Base-by-base conservation (phyloP, 176 grass and related monocot genomes). In the Aegilops tauschii region DNA sequence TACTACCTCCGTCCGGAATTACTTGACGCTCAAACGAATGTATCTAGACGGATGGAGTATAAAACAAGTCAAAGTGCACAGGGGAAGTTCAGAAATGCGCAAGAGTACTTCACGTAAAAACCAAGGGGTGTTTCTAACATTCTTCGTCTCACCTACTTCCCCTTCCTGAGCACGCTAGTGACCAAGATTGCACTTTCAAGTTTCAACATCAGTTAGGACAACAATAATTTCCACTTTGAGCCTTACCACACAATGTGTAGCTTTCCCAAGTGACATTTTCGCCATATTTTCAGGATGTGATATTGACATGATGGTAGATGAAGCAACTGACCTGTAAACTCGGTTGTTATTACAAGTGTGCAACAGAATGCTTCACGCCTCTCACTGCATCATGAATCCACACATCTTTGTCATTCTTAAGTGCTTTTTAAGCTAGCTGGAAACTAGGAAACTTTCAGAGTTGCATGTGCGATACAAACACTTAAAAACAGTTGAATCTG, bases 171-270 rank as follows among this genome's bases (percentile, higher is more conserved):
- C 56, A 88, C 23, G 70, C 90, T 88, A 88, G 40, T 44, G 70
- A 85, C 69, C 81, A 77, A 85, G 77, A 85, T 88, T 75, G 85
- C 89, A 36, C 69, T 90, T 83, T 56, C 80, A 87, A 42, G 73
- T 80, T 80, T 79, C 85, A 75, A 68, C 36, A 25, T 84, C 85
- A 84, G 20, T 50, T 28, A 75, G 61, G 81, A 80, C 61, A 80
- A 63, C 68, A 56, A 77, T 77, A 80, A 61, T 63, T 13, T 81
- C 76, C 76, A 77, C 69, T 91, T 84, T 7, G 81, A 84, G 36
- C 69, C 61, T 74, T 49, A 65, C 28, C 62, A 52, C 37, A 52
- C 76, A 62, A 40, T 12, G n/a, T 31, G 68, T 39, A 81, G 20
- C 61, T 87, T 80, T 87, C 14, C 36, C 65, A 40, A 73, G 12